These are phyloP conservation scores for Elsinoe arachidis DNA, from an alignment of 2,329 filamentous ascomycete genomes.

Conservation along the genomic window DNA sequence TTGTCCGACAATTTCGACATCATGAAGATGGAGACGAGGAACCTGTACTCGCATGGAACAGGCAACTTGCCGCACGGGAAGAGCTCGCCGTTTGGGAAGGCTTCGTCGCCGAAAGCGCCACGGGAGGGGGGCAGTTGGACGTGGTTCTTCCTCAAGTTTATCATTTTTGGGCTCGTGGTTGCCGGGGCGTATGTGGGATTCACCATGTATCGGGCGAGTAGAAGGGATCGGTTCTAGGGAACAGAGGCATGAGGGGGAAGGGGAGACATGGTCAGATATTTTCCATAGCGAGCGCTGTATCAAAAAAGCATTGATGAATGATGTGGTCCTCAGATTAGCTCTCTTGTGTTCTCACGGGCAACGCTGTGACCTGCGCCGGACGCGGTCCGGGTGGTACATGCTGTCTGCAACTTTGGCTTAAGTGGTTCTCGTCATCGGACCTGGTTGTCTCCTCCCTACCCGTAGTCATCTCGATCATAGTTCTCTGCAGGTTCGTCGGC, in stretches of 20 bases:
- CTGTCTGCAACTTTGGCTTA: constrained; percentile 19
- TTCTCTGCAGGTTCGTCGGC: not conserved
- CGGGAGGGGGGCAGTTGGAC: constrained; percentile 48
- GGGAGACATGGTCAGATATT: not conserved
- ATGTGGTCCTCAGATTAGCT: constrained; percentile 18
- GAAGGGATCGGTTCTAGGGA: constrained; percentile 37
- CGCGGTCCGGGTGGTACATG: constrained; percentile 13
- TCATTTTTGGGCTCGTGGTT: constrained; percentile 62
- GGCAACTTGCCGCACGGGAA: constrained; percentile 31
- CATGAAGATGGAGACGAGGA: constrained; percentile 74
- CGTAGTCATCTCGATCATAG: constrained; percentile 8
- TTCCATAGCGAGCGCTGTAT: constrained; percentile 11
- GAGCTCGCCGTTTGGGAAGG: constrained; percentile 37
- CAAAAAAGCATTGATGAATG: not conserved
- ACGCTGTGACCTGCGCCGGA: constrained; percentile 8
- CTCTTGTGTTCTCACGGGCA: constrained; percentile 18
- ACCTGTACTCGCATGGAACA: constrained; percentile 60
- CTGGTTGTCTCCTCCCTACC: constrained; percentile 1
- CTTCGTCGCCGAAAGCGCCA: constrained; percentile 47
- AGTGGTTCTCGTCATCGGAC: constrained; percentile 18
- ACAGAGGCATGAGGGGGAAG: no score
- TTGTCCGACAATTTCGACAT: constrained; percentile 97
- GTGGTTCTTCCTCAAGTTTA: constrained; percentile 72
- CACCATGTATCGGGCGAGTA: constrained; percentile 64
- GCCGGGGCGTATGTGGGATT: constrained; percentile 77